Conservation (phyloP, 352 stramenopile genomes). For the Phytophthora ohioensis region DNA sequence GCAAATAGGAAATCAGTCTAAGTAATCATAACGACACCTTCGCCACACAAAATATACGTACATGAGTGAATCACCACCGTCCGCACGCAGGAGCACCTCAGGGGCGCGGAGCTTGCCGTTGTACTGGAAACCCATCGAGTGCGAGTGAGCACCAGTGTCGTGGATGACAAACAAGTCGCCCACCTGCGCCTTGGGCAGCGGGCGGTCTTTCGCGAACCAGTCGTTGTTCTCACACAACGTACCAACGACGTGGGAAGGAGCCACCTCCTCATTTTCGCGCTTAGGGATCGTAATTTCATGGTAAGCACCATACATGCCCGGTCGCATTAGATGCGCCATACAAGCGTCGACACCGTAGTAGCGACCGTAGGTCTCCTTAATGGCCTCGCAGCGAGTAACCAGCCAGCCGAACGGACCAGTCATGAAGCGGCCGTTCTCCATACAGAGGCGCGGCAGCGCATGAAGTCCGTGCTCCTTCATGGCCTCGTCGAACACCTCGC, state of each 20-base stretch:
- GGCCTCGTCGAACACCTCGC: slow-evolving; percentile 77
- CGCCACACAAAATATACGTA: slow-evolving; percentile 35
- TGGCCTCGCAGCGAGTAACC: slow-evolving; percentile 84
- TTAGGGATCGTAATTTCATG: slow-evolving; percentile 88
- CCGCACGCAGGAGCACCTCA: slow-evolving; percentile 79
- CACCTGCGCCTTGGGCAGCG: slow-evolving; percentile 72
- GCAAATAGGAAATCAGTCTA: slow-evolving; percentile 9
- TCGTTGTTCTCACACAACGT: slow-evolving; percentile 94
- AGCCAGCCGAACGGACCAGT: slow-evolving; percentile 90
- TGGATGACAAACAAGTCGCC: slow-evolving; percentile 92
- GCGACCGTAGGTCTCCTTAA: slow-evolving; percentile 86
- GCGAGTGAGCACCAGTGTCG: slow-evolving; percentile 90
- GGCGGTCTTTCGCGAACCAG: slow-evolving; percentile 91
- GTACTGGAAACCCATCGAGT: slow-evolving; percentile 95
- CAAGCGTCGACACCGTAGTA: slow-evolving; percentile 92
- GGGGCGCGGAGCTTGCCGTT: slow-evolving; percentile 91
- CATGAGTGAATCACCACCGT: slow-evolving; percentile 75
- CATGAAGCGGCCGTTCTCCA: slow-evolving; percentile 93
- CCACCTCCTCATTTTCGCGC: slow-evolving; percentile 52
- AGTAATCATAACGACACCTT: neutral
- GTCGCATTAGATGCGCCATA: slow-evolving; percentile 92
- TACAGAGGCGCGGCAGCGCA: slow-evolving; percentile 76
- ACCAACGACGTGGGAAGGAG: slow-evolving; percentile 81
- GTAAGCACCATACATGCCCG: slow-evolving; percentile 91
- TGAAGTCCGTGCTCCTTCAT: slow-evolving; percentile 73